Percentiles rank a stretch among this genome's conserved stretches.
Conservation (phyloP, 352 stramenopile genomes). For the Phytophthora rubi region DNA sequence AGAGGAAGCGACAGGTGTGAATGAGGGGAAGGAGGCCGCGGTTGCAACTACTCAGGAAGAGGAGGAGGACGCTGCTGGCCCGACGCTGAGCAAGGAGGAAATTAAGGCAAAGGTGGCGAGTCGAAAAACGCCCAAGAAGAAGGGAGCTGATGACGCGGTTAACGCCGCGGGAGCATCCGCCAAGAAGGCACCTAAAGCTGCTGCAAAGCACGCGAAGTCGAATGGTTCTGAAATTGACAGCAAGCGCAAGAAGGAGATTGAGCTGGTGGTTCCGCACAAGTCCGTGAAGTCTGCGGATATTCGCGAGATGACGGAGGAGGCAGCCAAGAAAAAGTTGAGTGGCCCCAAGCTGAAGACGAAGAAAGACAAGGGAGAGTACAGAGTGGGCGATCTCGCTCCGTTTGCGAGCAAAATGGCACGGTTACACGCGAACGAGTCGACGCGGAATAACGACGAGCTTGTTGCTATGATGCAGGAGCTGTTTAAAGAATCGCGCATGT, state of each 20-base stretch:
- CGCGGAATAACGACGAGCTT: slow-evolving; percentile 78
- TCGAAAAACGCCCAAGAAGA: slow-evolving; percentile 77
- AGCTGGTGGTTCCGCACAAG: slow-evolving; percentile 78
- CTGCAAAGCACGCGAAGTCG: slow-evolving; percentile 43
- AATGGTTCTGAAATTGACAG: slow-evolving; percentile 59
- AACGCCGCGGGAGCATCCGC: slow-evolving; percentile 22
- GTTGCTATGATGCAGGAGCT: slow-evolving; percentile 76
- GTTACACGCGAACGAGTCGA: slow-evolving; percentile 69
- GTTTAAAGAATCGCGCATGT: slow-evolving; percentile 77
- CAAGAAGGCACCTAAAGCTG: slow-evolving; percentile 49
- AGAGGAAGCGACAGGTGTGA: slow-evolving; percentile 16
- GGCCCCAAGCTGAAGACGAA: slow-evolving; percentile 51
- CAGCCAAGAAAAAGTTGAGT: slow-evolving; percentile 60
- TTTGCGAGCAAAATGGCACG: slow-evolving; percentile 73
- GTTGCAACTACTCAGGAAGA: slow-evolving; percentile 44
- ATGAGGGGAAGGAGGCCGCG: background rate
- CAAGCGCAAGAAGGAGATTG: slow-evolving; percentile 85
- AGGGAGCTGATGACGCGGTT: slow-evolving; percentile 34
- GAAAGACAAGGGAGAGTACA: slow-evolving; percentile 73
- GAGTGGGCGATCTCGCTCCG: slow-evolving; percentile 57
- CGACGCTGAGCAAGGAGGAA: slow-evolving; percentile 71
- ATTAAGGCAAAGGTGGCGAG: slow-evolving; percentile 81
- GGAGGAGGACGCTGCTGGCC: slow-evolving; percentile 33
- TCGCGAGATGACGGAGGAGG: slow-evolving; percentile 74
- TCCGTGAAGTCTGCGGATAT: slow-evolving; percentile 81